These are phyloP conservation scores for Aspergillus sp. DNA, from an alignment of 2,329 filamentous ascomycete genomes.

Conservation along the genomic window DNA sequence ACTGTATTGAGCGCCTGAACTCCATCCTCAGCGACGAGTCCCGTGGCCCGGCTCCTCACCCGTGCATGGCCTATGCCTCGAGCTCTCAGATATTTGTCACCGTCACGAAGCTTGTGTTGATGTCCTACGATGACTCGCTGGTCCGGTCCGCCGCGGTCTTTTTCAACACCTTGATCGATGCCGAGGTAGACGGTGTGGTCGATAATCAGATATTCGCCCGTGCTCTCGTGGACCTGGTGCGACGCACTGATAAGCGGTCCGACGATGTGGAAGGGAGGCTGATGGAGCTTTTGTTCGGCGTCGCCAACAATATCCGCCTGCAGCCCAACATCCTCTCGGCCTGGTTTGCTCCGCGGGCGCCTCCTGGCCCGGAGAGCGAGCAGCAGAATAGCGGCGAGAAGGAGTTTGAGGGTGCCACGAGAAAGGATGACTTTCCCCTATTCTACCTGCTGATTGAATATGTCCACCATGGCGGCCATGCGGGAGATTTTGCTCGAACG, in stretches of 20 bases:
- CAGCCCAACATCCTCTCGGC: slow-evolving; percentile 77
- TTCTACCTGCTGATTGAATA: slow-evolving; percentile 96
- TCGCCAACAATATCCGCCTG: slow-evolving; percentile 89
- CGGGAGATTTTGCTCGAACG: slow-evolving; percentile 91
- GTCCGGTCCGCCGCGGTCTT: slow-evolving; percentile 76
- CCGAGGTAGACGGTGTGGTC: slow-evolving; percentile 90
- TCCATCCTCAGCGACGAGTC: slow-evolving; percentile 79
- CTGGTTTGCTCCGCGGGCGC: slow-evolving; percentile 68
- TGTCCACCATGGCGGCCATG: slow-evolving; percentile 88
- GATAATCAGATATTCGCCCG: slow-evolving; percentile 77
- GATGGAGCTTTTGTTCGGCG: slow-evolving; percentile 88
- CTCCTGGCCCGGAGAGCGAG: slow-evolving; percentile 28
- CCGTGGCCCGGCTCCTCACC: slow-evolving; percentile 76
- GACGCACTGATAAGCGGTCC: slow-evolving; percentile 57
- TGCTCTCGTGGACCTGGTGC: slow-evolving; percentile 76
- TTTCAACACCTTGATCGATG: slow-evolving; percentile 88
- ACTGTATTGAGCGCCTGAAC: slow-evolving; percentile 48
- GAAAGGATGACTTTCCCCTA: slow-evolving; percentile 86
- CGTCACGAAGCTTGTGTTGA: slow-evolving; percentile 78
- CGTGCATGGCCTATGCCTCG: slow-evolving; percentile 80
- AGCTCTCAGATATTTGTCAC: slow-evolving; percentile 81
- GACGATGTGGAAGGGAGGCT: slow-evolving; percentile 78
- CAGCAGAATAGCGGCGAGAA: slow-evolving; percentile 44
- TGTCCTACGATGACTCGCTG: slow-evolving; percentile 74
- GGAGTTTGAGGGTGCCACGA: slow-evolving; percentile 72